A percentile compares a stretch with the other conserved stretches of the same genome.
These are phyloP conservation scores for Mycena metata DNA, from an alignment of 768 basidiomycete genomes.

Conservation along the genomic window DNA sequence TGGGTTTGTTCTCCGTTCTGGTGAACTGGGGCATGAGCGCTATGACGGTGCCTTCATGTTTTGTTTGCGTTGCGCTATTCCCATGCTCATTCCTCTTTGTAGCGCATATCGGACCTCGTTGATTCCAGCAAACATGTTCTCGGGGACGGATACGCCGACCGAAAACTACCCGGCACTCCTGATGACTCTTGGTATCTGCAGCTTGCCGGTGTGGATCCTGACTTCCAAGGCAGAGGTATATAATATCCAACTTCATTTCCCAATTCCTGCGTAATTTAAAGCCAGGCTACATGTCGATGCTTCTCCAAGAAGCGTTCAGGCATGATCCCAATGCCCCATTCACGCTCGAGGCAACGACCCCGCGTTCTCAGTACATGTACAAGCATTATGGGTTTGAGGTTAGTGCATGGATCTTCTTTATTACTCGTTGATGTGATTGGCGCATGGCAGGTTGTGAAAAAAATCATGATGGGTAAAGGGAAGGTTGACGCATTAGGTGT, in stretches of 20 bases:
- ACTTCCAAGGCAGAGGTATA: slow-evolving; percentile 27
- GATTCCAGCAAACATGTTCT: slow-evolving; percentile 5
- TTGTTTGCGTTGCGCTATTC: too few species aligned
- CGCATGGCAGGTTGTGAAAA: slow-evolving; percentile 14
- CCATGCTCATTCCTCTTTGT: not conserved
- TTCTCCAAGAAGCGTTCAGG: slow-evolving; percentile 28
- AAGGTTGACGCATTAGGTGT: slow-evolving; percentile 16
- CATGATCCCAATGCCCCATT: slow-evolving; percentile 25
- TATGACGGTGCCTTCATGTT: slow-evolving; percentile 10
- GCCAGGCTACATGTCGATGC: slow-evolving; percentile 31
- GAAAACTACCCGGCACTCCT: slow-evolving; percentile 17
- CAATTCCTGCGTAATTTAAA: too few species aligned
- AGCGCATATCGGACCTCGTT: slow-evolving; percentile 17
- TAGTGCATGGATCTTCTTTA: slow-evolving; percentile 1
- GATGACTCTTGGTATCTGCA: slow-evolving; percentile 30
- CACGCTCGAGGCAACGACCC: slow-evolving; percentile 28
- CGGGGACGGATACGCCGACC: not conserved
- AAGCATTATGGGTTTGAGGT: slow-evolving; percentile 35
- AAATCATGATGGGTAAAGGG: slow-evolving; percentile 16
- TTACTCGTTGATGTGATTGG: not conserved
- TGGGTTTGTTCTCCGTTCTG: slow-evolving; percentile 7
- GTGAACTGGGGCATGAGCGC: slow-evolving; percentile 4
- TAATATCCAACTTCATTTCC: too few species aligned
- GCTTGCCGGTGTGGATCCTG: slow-evolving; percentile 27
- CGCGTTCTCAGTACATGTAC: slow-evolving; percentile 25